Conservation (phyloP, 2,329 filamentous ascomycete genomes). For the Verticillium isaacii region DNA sequence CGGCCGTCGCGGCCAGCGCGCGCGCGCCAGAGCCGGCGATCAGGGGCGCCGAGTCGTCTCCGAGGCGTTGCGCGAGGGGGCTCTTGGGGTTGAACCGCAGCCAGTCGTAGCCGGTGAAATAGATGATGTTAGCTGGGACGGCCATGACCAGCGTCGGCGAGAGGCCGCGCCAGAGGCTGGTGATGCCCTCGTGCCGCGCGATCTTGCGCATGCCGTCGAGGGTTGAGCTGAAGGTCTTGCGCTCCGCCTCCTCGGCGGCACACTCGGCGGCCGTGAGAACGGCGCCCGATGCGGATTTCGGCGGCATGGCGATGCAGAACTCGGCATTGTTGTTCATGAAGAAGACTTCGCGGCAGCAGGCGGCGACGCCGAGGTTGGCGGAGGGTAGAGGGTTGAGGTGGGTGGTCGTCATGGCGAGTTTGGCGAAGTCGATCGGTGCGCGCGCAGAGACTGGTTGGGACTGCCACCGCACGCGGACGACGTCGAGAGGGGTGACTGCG, state of each 20-base stretch:
- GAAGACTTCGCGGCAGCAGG: constrained; percentile 95
- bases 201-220: constrained; percentile 92
- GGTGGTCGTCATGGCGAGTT: constrained; percentile 49
- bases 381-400: constrained; percentile 67
- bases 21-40: constrained; percentile 75
- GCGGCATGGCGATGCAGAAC: constrained; percentile 70
- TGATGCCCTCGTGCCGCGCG: constrained; percentile 82
- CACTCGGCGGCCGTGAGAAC: constrained; percentile 58
- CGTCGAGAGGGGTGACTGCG: constrained; percentile 88
- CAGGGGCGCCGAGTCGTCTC: constrained; percentile 73
- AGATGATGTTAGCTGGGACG: constrained; percentile 93
- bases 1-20: constrained; percentile 72
- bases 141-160: constrained; percentile 95
- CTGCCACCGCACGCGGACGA: constrained; percentile 91
- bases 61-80: constrained; percentile 59
- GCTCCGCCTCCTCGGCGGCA: constrained; percentile 81
- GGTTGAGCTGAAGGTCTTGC: constrained; percentile 81
- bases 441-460: constrained; percentile 60
- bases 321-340: constrained; percentile 85
- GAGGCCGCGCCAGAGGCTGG: constrained; percentile 85
- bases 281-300: constrained; percentile 42
- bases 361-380: constrained; percentile 80
- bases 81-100: constrained; percentile 69
- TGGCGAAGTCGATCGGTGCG: constrained; percentile 48
- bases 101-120: constrained; percentile 98